These are phyloP conservation scores for Ploettnerulaceae sp. DNA, from an alignment of 2,329 filamentous ascomycete species.

Conservation along the genomic window DNA sequence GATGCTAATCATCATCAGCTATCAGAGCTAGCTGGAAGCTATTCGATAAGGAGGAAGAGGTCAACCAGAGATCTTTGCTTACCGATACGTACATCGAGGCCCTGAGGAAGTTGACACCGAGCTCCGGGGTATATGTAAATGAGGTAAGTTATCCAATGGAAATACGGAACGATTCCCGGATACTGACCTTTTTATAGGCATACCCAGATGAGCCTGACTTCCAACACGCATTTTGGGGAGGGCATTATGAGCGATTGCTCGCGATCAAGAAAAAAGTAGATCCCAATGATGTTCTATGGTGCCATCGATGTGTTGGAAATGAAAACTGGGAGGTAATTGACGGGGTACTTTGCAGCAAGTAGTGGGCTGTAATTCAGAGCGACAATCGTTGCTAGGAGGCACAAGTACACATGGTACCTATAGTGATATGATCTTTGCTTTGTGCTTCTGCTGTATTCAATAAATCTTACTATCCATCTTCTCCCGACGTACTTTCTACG, in stretches of 20 bases:
- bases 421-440: no score
- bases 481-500: constrained; percentile 8
- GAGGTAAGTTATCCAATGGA: constrained; percentile 19
- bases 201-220: constrained; percentile 41
- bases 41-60: constrained; percentile 13
- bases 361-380: no score
- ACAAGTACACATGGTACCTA: no score
- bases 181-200: constrained; percentile 39
- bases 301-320: constrained; percentile 44
- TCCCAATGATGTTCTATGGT: constrained; percentile 45
- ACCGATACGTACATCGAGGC: constrained; percentile 18
- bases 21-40: constrained; percentile 15
- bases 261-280: constrained; percentile 44
- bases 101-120: constrained; percentile 25
- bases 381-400: no score
- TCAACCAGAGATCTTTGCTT: constrained; percentile 10
- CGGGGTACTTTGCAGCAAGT: constrained; percentile 16
- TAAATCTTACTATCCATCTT: not conserved
- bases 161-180: constrained; percentile 10
- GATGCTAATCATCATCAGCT: constrained; percentile 12
- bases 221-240: constrained; percentile 25
- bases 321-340: constrained; percentile 35
- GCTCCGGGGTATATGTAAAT: constrained; percentile 27
- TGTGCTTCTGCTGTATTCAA: no score
- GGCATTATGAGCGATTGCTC: constrained; percentile 42